Conservation (phyloP, 2,329 filamentous ascomycete genomes). For the Talaromyces pinophilus region DNA sequence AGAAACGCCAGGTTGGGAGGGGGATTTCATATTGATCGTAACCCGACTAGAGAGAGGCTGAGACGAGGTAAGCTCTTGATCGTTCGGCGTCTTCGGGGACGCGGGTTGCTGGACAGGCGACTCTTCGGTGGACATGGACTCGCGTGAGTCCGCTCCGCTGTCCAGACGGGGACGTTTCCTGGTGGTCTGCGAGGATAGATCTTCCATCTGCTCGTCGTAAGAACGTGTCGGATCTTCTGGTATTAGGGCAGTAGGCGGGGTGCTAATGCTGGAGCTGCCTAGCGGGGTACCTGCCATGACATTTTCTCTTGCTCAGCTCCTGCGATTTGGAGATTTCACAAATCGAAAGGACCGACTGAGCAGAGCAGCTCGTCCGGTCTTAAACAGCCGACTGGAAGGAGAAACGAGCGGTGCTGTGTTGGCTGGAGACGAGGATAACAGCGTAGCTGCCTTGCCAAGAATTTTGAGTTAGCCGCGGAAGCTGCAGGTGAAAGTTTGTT, state of each 20-base stretch:
- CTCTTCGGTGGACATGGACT: slow-evolving; percentile 35
- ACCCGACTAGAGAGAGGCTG: slow-evolving; percentile 47
- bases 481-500: slow-evolving; percentile 20
- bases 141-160: slow-evolving; percentile 42
- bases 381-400: background rate
- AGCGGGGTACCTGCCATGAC: slow-evolving; percentile 50
- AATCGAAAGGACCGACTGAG: background rate
- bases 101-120: slow-evolving; percentile 33
- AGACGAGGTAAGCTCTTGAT: slow-evolving; percentile 33
- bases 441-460: slow-evolving; percentile 23
- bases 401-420: slow-evolving; percentile 6
- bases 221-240: slow-evolving; percentile 33
- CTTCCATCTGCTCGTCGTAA: slow-evolving; percentile 44
- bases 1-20: slow-evolving; percentile 24
- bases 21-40: slow-evolving; percentile 51
- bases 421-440: slow-evolving; percentile 6
- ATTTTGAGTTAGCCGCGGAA: slow-evolving; percentile 24
- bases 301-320: slow-evolving; percentile 36
- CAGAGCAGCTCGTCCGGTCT: background rate
- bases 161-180: slow-evolving; percentile 53
- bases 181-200: slow-evolving; percentile 39
- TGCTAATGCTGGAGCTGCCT: slow-evolving; percentile 49
- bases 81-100: slow-evolving; percentile 25
- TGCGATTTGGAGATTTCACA: slow-evolving; percentile 13
- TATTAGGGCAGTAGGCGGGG: slow-evolving; percentile 40